Base-by-base conservation (phyloP, 306 rosid genomes). In the Lathyrus aphaca region DNA sequence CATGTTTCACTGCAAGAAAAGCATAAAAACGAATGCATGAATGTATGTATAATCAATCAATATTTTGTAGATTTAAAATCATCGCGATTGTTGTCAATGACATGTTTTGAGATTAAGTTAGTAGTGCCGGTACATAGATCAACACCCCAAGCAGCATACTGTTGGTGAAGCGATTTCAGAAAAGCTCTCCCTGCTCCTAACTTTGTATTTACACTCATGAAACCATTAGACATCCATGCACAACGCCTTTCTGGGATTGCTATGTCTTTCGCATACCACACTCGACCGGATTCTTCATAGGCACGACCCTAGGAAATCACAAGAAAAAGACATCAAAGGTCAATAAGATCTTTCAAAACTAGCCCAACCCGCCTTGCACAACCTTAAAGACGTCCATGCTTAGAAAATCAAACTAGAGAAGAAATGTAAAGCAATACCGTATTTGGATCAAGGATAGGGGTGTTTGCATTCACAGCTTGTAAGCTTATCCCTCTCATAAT, bases 401-500 rank as follows among this genome's bases (percentile, higher is more conserved):
- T 7, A 30, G 7, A 30, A 30, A 30, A 35, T 8, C 15, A 23
- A 23, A 23, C 25, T 23, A 23, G 1, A 30, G 75, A 11, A 64
- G n/a, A 57, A 72, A 19, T 16, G 65, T 10, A 69, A 77, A 73
- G 72, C 73, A 82, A 65, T 74, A 90, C 99, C 96, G 29, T 85
- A 44, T 74, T 71, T 66, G 71, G 56, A 71, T 94, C 99, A 72
- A 94, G 77, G 83, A 94, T 91, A 68, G 96, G 94, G 37, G 99
- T 87, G 66, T 84, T 91, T n/a, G 92, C 99, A 82, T 86, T 89
- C 58, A 91, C 91, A 18, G 95, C 95, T 80, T 94, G 99, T 18
- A 97, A 88, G 77, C 99, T 94, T 74, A 94, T 94, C 71, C 97
- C 99, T 76, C 97, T 87, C 99, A 94, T 94, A 55, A 94, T 79